A percentile compares a stretch with the other conserved stretches of the same genome.
These are phyloP conservation scores for Aspergillus unguis DNA, from an alignment of 2,329 filamentous ascomycete species.

Conservation along the genomic window DNA sequence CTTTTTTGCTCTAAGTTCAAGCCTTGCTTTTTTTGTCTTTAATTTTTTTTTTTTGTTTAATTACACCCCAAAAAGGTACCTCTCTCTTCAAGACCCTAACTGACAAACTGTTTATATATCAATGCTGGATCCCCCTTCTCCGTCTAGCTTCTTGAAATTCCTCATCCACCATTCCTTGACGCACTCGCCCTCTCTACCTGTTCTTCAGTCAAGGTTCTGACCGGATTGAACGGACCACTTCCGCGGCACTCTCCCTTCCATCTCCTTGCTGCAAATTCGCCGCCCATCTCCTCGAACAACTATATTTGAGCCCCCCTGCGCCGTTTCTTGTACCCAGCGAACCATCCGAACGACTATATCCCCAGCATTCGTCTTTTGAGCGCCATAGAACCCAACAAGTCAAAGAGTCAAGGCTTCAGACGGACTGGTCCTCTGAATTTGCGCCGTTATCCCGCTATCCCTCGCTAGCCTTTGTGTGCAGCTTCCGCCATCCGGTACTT, in stretches of 20 bases:
- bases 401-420: conserved; percentile 11
- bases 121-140: conserved; percentile 30
- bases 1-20: conserved; percentile 2
- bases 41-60: conserved; percentile 17
- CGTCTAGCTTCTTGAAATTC: conserved; percentile 23
- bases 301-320: conserved; percentile 16
- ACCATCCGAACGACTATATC: background rate
- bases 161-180: conserved; percentile 23
- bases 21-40: conserved; percentile 12
- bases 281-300: conserved; percentile 14
- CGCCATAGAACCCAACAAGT: conserved; percentile 8
- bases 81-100: conserved; percentile 11
- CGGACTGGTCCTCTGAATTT: conserved; percentile 19
- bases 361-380: conserved; percentile 1
- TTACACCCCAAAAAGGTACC: conserved; percentile 12
- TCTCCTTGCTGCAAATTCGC: conserved; percentile 32
- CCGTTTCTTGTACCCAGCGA: background rate
- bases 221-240: conserved; percentile 22
- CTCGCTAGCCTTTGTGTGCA: conserved; percentile 18
- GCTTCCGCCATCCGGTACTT: conserved; percentile 14
- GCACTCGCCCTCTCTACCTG: conserved; percentile 15
- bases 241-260: conserved; percentile 28
- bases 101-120: conserved; percentile 28
- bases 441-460: conserved; percentile 13
- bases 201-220: conserved; percentile 13